A percentile compares a stretch with the other conserved stretches of the same genome.
Conservation (phyloP, 164 flowering plant species). For the Berberis vulgaris region DNA sequence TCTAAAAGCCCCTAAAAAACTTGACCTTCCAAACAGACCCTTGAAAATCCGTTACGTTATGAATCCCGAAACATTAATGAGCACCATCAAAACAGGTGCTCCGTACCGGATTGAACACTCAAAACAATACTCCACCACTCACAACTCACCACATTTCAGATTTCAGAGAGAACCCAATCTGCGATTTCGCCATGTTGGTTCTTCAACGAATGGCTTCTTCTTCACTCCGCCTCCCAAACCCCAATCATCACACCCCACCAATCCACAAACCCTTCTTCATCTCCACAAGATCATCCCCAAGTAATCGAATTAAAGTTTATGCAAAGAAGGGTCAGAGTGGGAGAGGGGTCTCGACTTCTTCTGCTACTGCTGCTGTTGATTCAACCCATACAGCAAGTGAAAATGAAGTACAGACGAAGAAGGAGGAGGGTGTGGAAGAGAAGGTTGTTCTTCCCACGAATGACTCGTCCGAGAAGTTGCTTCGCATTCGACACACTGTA, state of each 20-base stretch:
- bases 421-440: conserved; percentile 10
- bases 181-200: no score
- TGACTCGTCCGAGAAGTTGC: conserved; percentile 54
- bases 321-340: background rate
- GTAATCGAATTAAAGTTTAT: background rate
- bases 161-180: no score
- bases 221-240: no score
- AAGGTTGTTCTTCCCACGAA: conserved; percentile 75
- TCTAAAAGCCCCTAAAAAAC: no score
- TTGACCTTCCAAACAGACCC: no score
- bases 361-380: conserved; percentile 20
- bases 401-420: background rate
- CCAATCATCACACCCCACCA: background rate
- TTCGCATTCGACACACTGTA: conserved; percentile 81
- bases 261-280: background rate
- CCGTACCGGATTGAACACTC: no score
- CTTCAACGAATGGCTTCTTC: no score
- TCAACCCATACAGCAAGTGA: conserved; percentile 13
- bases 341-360: conserved; percentile 12
- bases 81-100: no score
- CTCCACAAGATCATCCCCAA: background rate
- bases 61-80: no score
- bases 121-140: no score
- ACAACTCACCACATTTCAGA: no score
- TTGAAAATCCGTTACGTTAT: no score